These are phyloP conservation scores for Colletotrichum sp. DNA, from an alignment of 2,329 filamentous ascomycete genomes.

Conservation along the genomic window DNA sequence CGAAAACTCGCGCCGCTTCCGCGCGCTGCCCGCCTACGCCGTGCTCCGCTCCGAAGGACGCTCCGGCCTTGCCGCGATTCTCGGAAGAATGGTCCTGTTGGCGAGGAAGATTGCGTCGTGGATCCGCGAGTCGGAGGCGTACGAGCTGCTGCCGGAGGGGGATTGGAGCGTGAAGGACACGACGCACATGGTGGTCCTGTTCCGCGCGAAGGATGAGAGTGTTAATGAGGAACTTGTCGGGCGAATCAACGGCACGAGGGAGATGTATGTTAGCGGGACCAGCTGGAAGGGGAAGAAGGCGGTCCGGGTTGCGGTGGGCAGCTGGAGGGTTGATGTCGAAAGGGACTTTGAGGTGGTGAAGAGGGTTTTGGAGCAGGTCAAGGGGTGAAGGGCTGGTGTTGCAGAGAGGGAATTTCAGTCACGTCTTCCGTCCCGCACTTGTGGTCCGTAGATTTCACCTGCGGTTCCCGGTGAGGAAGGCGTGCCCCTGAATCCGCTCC, in stretches of 20 bases:
- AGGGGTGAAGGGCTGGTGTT: constrained; percentile 12
- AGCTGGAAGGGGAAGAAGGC: constrained; percentile 77
- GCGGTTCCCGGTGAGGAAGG: neutral
- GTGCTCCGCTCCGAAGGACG: constrained; percentile 77
- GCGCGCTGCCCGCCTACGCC: constrained; percentile 88
- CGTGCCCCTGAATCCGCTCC: neutral
- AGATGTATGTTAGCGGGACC: constrained; percentile 85
- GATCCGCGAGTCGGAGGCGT: constrained; percentile 64
- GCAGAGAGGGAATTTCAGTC: neutral
- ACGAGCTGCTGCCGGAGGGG: constrained; percentile 68
- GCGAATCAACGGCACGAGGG: constrained; percentile 74
- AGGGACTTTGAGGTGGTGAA: constrained; percentile 71
- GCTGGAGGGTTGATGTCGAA: constrained; percentile 77
- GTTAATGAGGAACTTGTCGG: constrained; percentile 72
- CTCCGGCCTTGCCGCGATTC: constrained; percentile 70
- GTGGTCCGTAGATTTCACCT: neutral
- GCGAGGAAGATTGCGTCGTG: constrained; percentile 71
- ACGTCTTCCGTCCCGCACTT: neutral
- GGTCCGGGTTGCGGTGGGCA: constrained; percentile 84
- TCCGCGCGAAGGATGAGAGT: constrained; percentile 67
- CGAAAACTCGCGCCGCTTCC: constrained; percentile 90
- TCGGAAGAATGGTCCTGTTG: constrained; percentile 74
- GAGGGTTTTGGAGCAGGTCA: constrained; percentile 61
- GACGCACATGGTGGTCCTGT: constrained; percentile 72
- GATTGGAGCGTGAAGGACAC: constrained; percentile 45